Percentiles rank a stretch among this genome's conserved stretches.
Conservation (phyloP, 257 asterid species). For the Verbena officinalis region DNA sequence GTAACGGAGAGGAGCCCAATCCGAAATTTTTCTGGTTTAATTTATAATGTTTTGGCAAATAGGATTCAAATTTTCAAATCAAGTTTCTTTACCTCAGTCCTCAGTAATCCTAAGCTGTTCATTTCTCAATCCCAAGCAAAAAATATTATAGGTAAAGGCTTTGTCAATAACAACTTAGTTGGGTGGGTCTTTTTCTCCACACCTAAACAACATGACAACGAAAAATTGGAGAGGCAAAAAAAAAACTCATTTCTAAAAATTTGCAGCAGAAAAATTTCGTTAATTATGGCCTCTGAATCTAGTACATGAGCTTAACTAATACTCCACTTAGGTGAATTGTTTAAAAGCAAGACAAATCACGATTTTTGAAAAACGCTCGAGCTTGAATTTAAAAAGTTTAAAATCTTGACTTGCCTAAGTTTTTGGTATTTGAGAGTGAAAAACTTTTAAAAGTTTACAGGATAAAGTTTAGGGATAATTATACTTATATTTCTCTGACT, state of each 20-base stretch:
- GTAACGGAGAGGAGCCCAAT: too few relatives aligned
- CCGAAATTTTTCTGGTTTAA: neutral
- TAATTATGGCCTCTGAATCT: too few relatives aligned
- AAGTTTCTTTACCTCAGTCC: neutral
- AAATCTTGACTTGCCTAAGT: too few relatives aligned
- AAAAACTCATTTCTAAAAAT: neutral
- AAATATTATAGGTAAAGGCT: neutral
- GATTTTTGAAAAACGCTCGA: too few relatives aligned
- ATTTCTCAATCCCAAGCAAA: neutral
- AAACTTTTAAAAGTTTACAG: too few relatives aligned
- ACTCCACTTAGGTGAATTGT: too few relatives aligned
- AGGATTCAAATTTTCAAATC: conserved; percentile 2
- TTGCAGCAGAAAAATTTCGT: neutral
- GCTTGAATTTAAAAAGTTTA: too few relatives aligned
- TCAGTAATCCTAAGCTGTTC: neutral
- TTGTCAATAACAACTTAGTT: neutral
- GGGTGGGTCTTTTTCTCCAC: neutral
- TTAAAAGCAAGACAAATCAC: too few relatives aligned
- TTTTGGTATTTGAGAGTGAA: too few relatives aligned
- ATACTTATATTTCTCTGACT: too few relatives aligned
- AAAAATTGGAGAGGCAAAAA: neutral
- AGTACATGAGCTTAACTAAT: too few relatives aligned
- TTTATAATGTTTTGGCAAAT: neutral
- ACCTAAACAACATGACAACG: neutral
- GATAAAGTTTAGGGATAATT: too few relatives aligned